phyloP scores from a whole-genome alignment of 2,329 filamentous ascomycete species.

The Alternaria panax region DNA sequence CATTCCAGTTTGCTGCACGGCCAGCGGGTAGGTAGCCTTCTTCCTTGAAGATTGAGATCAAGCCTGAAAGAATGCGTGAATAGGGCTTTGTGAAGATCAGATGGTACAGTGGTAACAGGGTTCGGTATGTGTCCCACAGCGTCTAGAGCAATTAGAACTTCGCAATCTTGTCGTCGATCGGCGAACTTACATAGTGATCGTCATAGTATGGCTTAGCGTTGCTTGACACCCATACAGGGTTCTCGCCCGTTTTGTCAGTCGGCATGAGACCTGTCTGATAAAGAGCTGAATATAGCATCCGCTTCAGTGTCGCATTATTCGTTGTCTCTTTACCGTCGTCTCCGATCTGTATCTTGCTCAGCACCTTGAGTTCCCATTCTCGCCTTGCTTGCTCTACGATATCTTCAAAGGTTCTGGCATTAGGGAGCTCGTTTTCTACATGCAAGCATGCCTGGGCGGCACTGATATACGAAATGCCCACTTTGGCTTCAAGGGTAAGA shows the following conservation, averaged over 20 bases:
- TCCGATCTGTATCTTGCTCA: slow-evolving; percentile 58
- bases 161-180: not conserved
- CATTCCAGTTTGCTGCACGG: slow-evolving; percentile 45
- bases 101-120: slow-evolving; percentile 20
- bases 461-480: slow-evolving; percentile 55
- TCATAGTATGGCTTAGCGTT: slow-evolving; percentile 46
- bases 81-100: slow-evolving; percentile 24
- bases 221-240: slow-evolving; percentile 34
- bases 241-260: slow-evolving; percentile 39
- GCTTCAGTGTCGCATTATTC: slow-evolving; percentile 10
- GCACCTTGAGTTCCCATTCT: slow-evolving; percentile 55
- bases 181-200: slow-evolving; percentile 33
- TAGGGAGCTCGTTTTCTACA: slow-evolving; percentile 69
- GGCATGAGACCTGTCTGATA: slow-evolving; percentile 50
- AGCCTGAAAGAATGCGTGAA: slow-evolving; percentile 9
- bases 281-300: slow-evolving; percentile 48
- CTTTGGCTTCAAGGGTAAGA: slow-evolving; percentile 54
- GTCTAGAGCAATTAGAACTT: slow-evolving; percentile 17
- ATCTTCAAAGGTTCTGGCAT: slow-evolving; percentile 43
- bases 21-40: slow-evolving; percentile 49
- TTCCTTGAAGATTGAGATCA: slow-evolving; percentile 28
- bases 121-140: slow-evolving; percentile 20
- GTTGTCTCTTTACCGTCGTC: slow-evolving; percentile 8
- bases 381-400: slow-evolving; percentile 46
- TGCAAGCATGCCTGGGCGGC: slow-evolving; percentile 67